A percentile compares a stretch with the other conserved stretches of the same genome.
phyloP scores from a whole-genome alignment of 169 alveolate species.

The Plasmodium sp. region DNA sequence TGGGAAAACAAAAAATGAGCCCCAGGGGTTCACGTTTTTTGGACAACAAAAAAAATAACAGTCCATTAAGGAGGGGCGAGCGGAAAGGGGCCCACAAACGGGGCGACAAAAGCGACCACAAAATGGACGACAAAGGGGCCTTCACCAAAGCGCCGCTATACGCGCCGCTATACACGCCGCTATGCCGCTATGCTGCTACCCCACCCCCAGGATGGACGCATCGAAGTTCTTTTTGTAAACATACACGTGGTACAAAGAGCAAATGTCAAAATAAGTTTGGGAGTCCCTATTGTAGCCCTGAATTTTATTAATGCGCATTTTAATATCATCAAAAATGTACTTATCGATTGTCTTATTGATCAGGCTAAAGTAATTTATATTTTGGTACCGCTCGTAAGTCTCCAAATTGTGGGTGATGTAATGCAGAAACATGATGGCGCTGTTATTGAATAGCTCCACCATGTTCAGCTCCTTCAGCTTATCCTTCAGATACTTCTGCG shows the following conservation, averaged over 20 bases:
- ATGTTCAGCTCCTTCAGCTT: constrained; percentile 34
- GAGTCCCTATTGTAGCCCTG: constrained; percentile 42
- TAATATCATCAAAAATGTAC: constrained; percentile 38
- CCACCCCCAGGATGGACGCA: constrained; percentile 50
- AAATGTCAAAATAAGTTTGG: constrained; percentile 44
- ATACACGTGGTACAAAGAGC: constrained; percentile 65
- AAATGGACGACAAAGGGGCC: not conserved
- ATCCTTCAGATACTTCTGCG: constrained; percentile 75
- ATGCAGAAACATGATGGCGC: constrained; percentile 56
- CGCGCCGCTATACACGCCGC: too few relatives aligned
- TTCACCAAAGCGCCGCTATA: not conserved
- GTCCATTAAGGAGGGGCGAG: not conserved
- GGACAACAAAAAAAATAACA: not conserved
- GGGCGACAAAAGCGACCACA: not conserved
- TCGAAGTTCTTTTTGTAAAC: constrained; percentile 58
- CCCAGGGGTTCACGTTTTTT: not conserved
- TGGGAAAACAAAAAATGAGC: not conserved
- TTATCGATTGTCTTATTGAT: constrained; percentile 53
- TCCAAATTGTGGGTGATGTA: constrained; percentile 56
- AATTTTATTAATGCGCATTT: constrained; percentile 54
- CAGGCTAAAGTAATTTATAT: constrained; percentile 44
- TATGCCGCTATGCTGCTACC: not conserved
- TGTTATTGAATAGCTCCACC: constrained; percentile 65
- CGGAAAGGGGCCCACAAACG: not conserved
- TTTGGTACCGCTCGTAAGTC: constrained; percentile 41